Base-by-base conservation (phyloP, 768 basidiomycete genomes). In the Macrocybe gigantea region DNA sequence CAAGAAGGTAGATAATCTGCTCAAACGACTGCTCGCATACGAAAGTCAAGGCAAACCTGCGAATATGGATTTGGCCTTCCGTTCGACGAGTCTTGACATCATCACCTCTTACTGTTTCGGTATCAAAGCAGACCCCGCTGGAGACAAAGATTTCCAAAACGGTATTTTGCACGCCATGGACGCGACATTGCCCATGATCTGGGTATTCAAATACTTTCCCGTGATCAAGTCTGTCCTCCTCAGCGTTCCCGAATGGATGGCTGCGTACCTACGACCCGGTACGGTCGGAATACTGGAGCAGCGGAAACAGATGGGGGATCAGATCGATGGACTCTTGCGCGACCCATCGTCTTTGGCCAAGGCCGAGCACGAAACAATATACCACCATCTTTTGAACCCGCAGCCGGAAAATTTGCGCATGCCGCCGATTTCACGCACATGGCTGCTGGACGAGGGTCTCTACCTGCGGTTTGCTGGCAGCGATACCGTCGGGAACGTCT, bases 401-500 rank as follows among this genome's bases (percentile, higher is more conserved):
- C 59, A 61, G 41, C 57, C 61, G 3, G 62, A 62, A 3, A 65
- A 67, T 47, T 53, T 56, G 42, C 63, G 60, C 9, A 49, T 62
- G 8, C 63, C 64, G 34, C 63, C 66, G 10, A 44, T 66, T 15
- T 60, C 64, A 10, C 61, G 62, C 9, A 55, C 62, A 6, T 66
- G 64, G 61, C 65, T 72, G 14, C 51, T 67, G 22, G 64, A 70
- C 39, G 67, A 72, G 49, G 69, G 63, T 5, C 53, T 66, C 35
- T 64, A 62, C 41, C 52, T 72, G 51, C 52, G 64, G 4, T 68
- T 69, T 38, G 75, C 75, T 5, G 75, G 75, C 6, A 67, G 67
- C 22, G 75, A 74, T 51, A 74, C 73, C 4, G 66, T 69, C 10
- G 72, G 67, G 11, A 69, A 73, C 48, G 59, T 66, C 1, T 66